phyloP scores from a whole-genome alignment of 2,329 filamentous ascomycete species.

The Phialophora verrucosa region DNA sequence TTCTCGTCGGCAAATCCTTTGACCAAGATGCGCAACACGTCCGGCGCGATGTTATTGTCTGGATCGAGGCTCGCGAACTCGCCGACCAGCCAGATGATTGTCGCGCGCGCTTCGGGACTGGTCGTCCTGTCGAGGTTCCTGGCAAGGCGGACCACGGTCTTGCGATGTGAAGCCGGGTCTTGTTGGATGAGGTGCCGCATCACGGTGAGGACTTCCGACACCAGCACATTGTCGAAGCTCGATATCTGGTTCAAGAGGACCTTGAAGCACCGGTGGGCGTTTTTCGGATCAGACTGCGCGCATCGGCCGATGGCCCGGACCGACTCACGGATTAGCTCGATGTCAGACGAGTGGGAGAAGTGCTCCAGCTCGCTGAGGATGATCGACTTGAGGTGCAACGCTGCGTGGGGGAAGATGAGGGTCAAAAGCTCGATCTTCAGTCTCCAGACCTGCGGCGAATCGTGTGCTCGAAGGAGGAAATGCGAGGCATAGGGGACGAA shows the following conservation, averaged over 20 bases:
- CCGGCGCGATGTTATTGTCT: constrained; percentile 88
- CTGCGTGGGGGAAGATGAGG: constrained; percentile 84
- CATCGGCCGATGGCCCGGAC: constrained; percentile 93
- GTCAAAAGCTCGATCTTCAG: constrained; percentile 91
- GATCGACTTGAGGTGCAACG: constrained; percentile 76
- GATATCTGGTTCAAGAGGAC: constrained; percentile 86
- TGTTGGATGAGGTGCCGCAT: constrained; percentile 95
- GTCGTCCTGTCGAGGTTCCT: constrained; percentile 89
- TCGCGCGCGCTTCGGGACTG: constrained; percentile 86
- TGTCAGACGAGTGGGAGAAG: constrained; percentile 78
- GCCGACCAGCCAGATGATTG: constrained; percentile 96
- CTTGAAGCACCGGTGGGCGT: constrained; percentile 75
- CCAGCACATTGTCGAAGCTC: constrained; percentile 79
- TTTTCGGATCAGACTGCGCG: constrained; percentile 71
- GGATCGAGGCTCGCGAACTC: constrained; percentile 83
- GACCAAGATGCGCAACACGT: constrained; percentile 85
- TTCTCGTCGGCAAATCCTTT: constrained; percentile 84
- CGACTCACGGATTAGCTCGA: constrained; percentile 81
- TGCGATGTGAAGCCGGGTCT: constrained; percentile 77
- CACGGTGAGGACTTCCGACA: constrained; percentile 91
- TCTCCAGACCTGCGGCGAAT: constrained; percentile 81
- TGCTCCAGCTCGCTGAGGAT: constrained; percentile 93
- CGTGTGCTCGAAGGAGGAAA: constrained; percentile 82
- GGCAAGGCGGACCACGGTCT: constrained; percentile 85
- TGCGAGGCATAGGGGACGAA: constrained; percentile 89